Conservation (phyloP, 2,329 filamentous ascomycete species). For the Calonectria hongkongensis region DNA sequence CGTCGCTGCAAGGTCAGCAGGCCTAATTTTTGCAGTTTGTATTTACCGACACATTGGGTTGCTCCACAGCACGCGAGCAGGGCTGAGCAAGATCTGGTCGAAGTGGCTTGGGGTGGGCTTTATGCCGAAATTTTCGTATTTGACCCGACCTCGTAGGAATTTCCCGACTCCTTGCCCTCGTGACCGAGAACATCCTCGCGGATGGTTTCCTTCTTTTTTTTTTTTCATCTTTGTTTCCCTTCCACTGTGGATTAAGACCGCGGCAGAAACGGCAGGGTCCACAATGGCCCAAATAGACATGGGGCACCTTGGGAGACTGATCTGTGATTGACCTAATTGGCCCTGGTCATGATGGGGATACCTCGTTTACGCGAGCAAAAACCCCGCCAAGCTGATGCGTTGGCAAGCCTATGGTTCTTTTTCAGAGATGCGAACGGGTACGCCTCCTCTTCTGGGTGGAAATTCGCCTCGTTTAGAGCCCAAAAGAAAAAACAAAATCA, state of each 20-base stretch:
- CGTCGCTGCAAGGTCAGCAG: constrained; percentile 13
- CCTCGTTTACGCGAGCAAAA: constrained; percentile 12
- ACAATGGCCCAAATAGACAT: constrained; percentile 3
- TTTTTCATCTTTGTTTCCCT: not conserved
- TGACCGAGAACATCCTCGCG: not conserved
- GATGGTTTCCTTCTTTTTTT: not conserved
- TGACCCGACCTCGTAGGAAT: not conserved
- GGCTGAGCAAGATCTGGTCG: constrained; percentile 11
- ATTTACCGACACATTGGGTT: constrained; percentile 20
- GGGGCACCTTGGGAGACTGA: constrained; percentile 1
- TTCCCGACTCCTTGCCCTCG: not conserved
- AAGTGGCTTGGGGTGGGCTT: constrained; percentile 11
- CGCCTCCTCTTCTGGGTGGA: not conserved
- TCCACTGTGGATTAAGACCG: not conserved
- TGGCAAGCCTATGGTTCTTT: constrained; percentile 6
- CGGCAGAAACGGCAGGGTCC: not conserved
- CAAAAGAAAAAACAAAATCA: too few species aligned
- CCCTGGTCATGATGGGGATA: not conserved
- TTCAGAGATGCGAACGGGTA: not conserved
- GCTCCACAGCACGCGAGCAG: constrained; percentile 24
- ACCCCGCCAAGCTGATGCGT: constrained; percentile 7
- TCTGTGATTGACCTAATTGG: constrained; percentile 23
- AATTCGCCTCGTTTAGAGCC: too few species aligned
- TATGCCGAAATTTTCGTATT: constrained; percentile 17
- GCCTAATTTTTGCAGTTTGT: not conserved